Base-by-base conservation (phyloP, 352 stramenopile species). In the Globisporangium echinulatum region DNA sequence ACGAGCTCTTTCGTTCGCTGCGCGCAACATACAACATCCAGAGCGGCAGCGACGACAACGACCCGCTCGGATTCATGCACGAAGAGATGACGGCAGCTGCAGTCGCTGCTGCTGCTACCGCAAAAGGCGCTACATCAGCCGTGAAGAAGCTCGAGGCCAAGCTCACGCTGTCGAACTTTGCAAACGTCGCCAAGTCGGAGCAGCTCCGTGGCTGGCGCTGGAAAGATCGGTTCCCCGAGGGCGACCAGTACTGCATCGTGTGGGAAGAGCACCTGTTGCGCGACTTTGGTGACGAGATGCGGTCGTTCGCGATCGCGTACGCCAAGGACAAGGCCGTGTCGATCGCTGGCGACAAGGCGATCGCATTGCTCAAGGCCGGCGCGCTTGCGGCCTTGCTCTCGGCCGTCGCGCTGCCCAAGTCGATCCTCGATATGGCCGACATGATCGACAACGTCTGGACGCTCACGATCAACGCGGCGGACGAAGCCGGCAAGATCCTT, bases 371-470 rank as follows among this genome's bases (percentile, higher is more conserved):
- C 52, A 79, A 87, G 52, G 74, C 85, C 59, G 93, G 84, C 38
- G 81, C 79, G 5, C 63, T 96, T 19, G 81, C 85, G 1, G 72
- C 87, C 1, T 62, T 96, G 14, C 91, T 92, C 58, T 69, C 83
- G 17, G 83, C 87, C 2, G 79, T 92, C 17, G 73, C 82, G 11
- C 69, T 96, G 7, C 88, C 88, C 3, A 73, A 83, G 42, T 78
- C 82, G 25, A 68, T 94, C 49, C 59, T 96, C 13, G 70, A 75
- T 33, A 61, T 85, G 7, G 77, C 75, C 6, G 72, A 89, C 56
- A 83, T 90, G 50, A 90, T 96, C 52, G 86, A 96, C 66, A 90
- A 92, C 59, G 68, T 84, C 4, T 96, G 88, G 88, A 77, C 77
- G 37, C 62, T 96, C 3, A 74, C 77, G 8, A 93, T 96, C 80